Evolutionary conservation across 2,329 filamentous ascomycete species (phyloP), one percentile per base, ranked within the genome.

Genomic region (Pseudogymnoascus sp.): DNA sequence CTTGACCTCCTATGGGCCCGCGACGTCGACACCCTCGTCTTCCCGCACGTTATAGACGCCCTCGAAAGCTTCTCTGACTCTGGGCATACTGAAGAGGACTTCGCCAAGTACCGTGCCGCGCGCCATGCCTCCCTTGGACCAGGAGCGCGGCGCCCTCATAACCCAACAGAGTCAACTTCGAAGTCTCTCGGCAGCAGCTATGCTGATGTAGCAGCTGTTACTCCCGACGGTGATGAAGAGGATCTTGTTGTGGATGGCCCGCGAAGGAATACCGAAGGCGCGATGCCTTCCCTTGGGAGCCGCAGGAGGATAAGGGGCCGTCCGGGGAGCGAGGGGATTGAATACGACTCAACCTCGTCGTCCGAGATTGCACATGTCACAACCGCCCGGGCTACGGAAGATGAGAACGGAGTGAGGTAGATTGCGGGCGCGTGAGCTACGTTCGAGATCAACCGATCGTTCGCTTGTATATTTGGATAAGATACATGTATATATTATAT

Each of bases 1-100:
- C 84, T 99, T 23, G 95, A 99, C 75, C 96, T 99, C 70, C 80
- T 99, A 0, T 99, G 95, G 95, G 95, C 90, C 0, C 81, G 85
- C 38, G 92, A 97, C 70, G 90, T 96, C 6, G 84, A 96, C 68
- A 79, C 82, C 0, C 85, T 92, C 61, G 93, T 97, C 2, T 97
- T 97, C 71, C 90, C 88, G 15, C 91, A 96, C 72, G 91, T 99
- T 1, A 93, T 96, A 67, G 88, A 96, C 69, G 93, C 95, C 0
- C 79, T 99, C 9, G 86, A 96, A 65, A 87, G 82, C 69, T 91
- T 88, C 72, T 83, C 81, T 1, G 79, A 80, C 44, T 79, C 83
- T 0, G 79, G 81, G 59, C 83, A 87, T 69, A 80, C 81, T 1
- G 77, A 81, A 64, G 84, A 85, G 69, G 83, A 88, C 70, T 88